phyloP scores from a whole-genome alignment of 805 yeast species.

The Komagataella pastoris region DNA sequence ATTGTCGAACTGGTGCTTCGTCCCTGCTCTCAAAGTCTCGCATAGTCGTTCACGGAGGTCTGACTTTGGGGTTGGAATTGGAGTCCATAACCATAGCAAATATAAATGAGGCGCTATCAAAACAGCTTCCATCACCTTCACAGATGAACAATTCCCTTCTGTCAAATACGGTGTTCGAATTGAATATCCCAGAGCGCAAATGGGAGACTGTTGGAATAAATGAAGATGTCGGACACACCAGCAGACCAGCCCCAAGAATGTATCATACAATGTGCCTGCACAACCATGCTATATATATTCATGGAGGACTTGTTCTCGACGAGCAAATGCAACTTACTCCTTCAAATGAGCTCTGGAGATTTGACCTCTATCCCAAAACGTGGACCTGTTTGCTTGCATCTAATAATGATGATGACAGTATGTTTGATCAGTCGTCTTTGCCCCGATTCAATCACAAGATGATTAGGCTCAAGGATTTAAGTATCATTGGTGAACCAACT shows the following conservation, averaged over 20 bases:
- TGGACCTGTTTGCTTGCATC: slow-evolving; percentile 37
- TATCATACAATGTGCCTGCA: slow-evolving; percentile 44
- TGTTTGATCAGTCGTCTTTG: slow-evolving; percentile 14
- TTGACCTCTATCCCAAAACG: slow-evolving; percentile 32
- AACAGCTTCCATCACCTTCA: slow-evolving; percentile 12
- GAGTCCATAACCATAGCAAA: slow-evolving; percentile 23
- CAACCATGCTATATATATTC: slow-evolving; percentile 38
- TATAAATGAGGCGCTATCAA: slow-evolving; percentile 23
- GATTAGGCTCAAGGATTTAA: slow-evolving; percentile 24
- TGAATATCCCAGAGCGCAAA: slow-evolving; percentile 41
- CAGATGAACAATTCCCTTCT: slow-evolving; percentile 21
- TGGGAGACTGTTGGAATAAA: slow-evolving; percentile 35
- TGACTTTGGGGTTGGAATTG: slow-evolving; percentile 42
- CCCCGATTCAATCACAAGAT: slow-evolving; percentile 41
- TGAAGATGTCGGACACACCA: slow-evolving; percentile 5
- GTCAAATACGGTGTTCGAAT: slow-evolving; percentile 49
- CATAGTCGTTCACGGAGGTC: slow-evolving; percentile 57
- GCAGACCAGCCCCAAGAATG: slow-evolving; percentile 32
- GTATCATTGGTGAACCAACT: slow-evolving; percentile 21
- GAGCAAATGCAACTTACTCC: slow-evolving; percentile 25
- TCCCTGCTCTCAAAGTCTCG: slow-evolving; percentile 43
- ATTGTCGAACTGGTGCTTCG: slow-evolving; percentile 59
- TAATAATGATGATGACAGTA: slow-evolving; percentile 19
- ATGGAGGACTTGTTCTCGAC: slow-evolving; percentile 48
- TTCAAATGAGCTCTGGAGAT: slow-evolving; percentile 58